These are phyloP conservation scores for Naganishia liquefaciens DNA, from an alignment of 1,284 basidiomycete genomes.

Conservation along the genomic window DNA sequence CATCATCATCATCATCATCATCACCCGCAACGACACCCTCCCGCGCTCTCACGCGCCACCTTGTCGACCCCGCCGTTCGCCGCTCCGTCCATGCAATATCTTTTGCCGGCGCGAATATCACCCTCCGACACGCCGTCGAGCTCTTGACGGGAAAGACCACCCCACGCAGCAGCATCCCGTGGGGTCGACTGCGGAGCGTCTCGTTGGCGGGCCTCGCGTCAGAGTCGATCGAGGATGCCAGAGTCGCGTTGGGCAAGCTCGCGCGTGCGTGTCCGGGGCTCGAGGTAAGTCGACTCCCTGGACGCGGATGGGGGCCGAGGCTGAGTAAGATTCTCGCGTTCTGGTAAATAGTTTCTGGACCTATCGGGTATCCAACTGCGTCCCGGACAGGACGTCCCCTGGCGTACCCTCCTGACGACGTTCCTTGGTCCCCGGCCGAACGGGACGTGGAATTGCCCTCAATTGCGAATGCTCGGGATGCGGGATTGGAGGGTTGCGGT, in stretches of 20 bases:
- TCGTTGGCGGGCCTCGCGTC: constrained; percentile 13
- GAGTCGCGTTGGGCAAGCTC: constrained; percentile 10
- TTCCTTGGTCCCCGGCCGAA: not conserved
- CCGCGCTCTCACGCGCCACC: not conserved
- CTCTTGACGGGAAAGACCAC: constrained; percentile 4
- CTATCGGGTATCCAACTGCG: constrained; percentile 11
- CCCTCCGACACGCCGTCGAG: constrained; percentile 13
- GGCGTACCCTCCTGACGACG: constrained; percentile 6
- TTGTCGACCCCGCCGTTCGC: not conserved
- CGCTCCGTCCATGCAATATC: constrained; percentile 7
- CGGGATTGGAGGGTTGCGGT: not conserved
- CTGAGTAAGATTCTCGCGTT: too few relatives aligned
- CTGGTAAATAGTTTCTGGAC: constrained; percentile 6
- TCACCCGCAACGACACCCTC: too few relatives aligned
- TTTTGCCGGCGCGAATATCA: constrained; percentile 13
- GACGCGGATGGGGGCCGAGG: too few relatives aligned
- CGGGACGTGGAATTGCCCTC: constrained; percentile 1
- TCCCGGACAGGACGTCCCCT: not conserved
- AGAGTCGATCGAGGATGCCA: constrained; percentile 7
- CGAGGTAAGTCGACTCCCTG: not conserved
- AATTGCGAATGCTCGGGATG: not conserved
- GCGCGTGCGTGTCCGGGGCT: constrained; percentile 11
- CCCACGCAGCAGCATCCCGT: not conserved
- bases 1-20: constrained; percentile 3
- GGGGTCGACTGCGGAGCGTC: constrained; percentile 5